Base-by-base conservation (phyloP, 371 early-diverging fungal genomes). In the Mucor irregularis region DNA sequence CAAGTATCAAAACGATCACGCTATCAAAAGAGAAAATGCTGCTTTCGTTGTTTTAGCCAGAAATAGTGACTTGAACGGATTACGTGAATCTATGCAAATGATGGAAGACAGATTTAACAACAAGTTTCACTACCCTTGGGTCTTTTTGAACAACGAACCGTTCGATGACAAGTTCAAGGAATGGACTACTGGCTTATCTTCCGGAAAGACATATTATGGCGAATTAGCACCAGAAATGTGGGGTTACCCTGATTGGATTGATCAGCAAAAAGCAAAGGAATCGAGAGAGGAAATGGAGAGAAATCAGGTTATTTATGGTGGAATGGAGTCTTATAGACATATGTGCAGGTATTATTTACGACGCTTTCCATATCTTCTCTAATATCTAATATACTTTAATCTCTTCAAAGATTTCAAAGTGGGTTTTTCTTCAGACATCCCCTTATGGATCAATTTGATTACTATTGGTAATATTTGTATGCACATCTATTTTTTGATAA, bases 401-500 rank as follows among this genome's bases (percentile, higher is more conserved):
- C 2, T 17, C 2, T 29, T 59, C 59, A 35, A 60, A 58, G 66
- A 54, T 71, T 65, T 35, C 77, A 76, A 35, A 84, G 79, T 51
- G 96, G 97, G 0, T 88, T 82, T 44, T 90, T 95, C 58, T 91
- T 82, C 58, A 53, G 66, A 45, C 92, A 94, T 61, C 86, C 89
- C 34, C 58, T 87, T 11, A 62, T 93, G 47, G 62, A 58, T 6
- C 66, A 85, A 44, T 89, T 88, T 13, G 77, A 95, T 55, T 99
- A 90, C 68, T 98, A 96, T 71, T 98, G 98, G 99, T 93, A 87
- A 69, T 83, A 56, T 80, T 48, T 78, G 83, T 13, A 13, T 66
- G 62, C n/a, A 61, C 64, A n/a, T 56, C 6, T 13, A n/a, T n/a
- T n/a, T 9, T 37, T 6, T 37, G 4, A n/a, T 37, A 21, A 21